phyloP scores from a whole-genome alignment of 345 rosid species.

The Eucalyptus viminalis region DNA sequence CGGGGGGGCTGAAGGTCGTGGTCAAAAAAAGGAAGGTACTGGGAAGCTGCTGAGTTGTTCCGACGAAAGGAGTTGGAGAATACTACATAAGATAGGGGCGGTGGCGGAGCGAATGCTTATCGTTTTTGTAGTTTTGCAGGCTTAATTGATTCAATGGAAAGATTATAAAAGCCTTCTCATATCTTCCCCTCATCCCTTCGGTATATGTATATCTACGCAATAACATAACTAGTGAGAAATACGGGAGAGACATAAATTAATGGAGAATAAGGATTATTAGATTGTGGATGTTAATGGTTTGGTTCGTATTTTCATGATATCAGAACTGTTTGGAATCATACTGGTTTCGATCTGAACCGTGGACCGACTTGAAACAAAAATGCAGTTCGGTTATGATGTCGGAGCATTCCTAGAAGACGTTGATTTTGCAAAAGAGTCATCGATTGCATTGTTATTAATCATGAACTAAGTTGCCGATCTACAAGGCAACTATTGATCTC shows the following conservation, averaged over 20 bases:
- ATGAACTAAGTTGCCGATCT: too few species aligned
- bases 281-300: not conserved
- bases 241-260: not conserved
- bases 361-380: too few species aligned
- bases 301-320: too few species aligned
- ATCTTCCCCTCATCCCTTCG: not conserved
- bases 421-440: too few species aligned
- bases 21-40: conserved; percentile 15
- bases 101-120: not conserved
- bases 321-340: too few species aligned
- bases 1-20: conserved; percentile 49
- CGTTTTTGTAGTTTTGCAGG: not conserved
- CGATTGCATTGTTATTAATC: too few species aligned
- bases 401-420: too few species aligned
- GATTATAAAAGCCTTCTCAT: not conserved
- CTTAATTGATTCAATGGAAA: not conserved
- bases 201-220: not conserved
- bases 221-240: not conserved
- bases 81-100: not conserved
- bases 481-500: too few species aligned
- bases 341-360: too few species aligned
- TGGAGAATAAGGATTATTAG: not conserved
- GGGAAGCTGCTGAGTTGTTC: not conserved
- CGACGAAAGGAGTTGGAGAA: not conserved
- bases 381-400: too few species aligned